A percentile compares a stretch with the other conserved stretches of the same genome.
Conservation (phyloP, 2,329 filamentous ascomycete genomes). For the Aspergillus sp. region DNA sequence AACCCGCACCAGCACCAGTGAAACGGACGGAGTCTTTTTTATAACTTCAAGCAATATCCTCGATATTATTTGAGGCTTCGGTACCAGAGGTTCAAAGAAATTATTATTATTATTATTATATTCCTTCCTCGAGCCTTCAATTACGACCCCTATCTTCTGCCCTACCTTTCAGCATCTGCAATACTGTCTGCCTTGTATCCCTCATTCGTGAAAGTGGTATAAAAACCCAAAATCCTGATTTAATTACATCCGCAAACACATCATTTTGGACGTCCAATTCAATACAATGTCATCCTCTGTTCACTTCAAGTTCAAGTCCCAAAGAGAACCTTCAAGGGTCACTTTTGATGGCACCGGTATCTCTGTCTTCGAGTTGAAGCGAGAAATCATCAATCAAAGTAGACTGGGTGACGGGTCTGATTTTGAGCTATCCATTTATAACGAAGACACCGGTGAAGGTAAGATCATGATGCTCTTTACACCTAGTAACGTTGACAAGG, state of each 20-base stretch:
- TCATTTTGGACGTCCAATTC: conserved; percentile 37
- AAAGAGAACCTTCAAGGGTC: conserved; percentile 90
- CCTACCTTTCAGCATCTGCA: conserved; percentile 7
- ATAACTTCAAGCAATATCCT: conserved; percentile 26
- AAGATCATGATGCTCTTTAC: conserved; percentile 36
- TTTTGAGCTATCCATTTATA: conserved; percentile 92
- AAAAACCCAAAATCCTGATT: conserved; percentile 26
- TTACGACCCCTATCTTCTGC: conserved; percentile 16
- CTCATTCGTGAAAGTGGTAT: conserved; percentile 25
- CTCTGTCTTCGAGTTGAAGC: conserved; percentile 97
- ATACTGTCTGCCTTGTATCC: conserved; percentile 25
- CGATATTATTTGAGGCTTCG: conserved; percentile 27
- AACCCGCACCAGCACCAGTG: conserved; percentile 25
- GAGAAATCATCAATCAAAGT: conserved; percentile 94
- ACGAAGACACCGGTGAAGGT: conserved; percentile 90
- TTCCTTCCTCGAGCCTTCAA: conserved; percentile 17
- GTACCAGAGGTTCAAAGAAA: conserved; percentile 18
- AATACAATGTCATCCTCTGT: conserved; percentile 88
- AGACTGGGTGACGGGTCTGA: conserved; percentile 93
- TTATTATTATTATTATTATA: neutral
- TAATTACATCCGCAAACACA: conserved; percentile 29
- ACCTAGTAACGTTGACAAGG: neutral
- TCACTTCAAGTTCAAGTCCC: conserved; percentile 99
- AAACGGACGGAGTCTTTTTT: conserved; percentile 28
- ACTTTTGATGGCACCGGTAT: conserved; percentile 97